Evolutionary conservation across 2,329 filamentous ascomycete species (phyloP).

Genomic region (Hymenoscyphus infarciens): DNA sequence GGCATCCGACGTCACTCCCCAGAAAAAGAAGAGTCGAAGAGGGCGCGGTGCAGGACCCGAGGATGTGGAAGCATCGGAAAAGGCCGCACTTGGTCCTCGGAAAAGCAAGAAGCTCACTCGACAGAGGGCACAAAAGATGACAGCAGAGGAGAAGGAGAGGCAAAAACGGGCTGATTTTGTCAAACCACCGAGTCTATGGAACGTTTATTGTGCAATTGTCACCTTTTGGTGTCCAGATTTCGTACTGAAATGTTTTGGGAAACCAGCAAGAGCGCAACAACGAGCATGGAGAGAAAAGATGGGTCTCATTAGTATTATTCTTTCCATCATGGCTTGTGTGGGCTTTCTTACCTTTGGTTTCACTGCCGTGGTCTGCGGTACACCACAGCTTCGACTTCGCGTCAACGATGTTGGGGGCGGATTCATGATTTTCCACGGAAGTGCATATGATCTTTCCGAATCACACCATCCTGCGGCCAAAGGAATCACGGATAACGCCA

Average conservation of each 20-base stretch:
- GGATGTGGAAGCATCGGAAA: slow-evolving; percentile 24
- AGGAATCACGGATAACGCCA: slow-evolving; percentile 69
- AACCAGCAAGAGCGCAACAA: slow-evolving; percentile 78
- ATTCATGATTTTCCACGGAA: slow-evolving; percentile 96
- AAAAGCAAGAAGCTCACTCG: slow-evolving; percentile 35
- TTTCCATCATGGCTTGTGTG: slow-evolving; percentile 81
- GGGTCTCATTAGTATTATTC: slow-evolving; percentile 89
- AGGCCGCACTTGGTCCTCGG: slow-evolving; percentile 32
- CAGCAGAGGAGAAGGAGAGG: slow-evolving; percentile 55
- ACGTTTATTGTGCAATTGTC: slow-evolving; percentile 87
- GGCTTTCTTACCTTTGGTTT: slow-evolving; percentile 98
- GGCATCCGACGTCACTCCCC: slow-evolving; percentile 28
- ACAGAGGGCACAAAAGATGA: slow-evolving; percentile 58
- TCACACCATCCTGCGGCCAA: slow-evolving; percentile 77
- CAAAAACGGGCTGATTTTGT: slow-evolving; percentile 61
- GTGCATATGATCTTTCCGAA: slow-evolving; percentile 75
- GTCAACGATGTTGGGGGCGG: slow-evolving; percentile 77
- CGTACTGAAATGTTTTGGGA: slow-evolving; percentile 79
- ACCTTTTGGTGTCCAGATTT: slow-evolving; percentile 95
- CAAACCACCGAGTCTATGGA: slow-evolving; percentile 85
- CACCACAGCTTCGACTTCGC: slow-evolving; percentile 65
- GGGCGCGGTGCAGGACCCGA: slow-evolving; percentile 27
- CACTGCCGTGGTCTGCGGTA: slow-evolving; percentile 79
- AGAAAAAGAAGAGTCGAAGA: slow-evolving; percentile 24
- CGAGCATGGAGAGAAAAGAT: slow-evolving; percentile 98